Conservation (phyloP, 345 rosid species). For the Orychophragmus violaceus region DNA sequence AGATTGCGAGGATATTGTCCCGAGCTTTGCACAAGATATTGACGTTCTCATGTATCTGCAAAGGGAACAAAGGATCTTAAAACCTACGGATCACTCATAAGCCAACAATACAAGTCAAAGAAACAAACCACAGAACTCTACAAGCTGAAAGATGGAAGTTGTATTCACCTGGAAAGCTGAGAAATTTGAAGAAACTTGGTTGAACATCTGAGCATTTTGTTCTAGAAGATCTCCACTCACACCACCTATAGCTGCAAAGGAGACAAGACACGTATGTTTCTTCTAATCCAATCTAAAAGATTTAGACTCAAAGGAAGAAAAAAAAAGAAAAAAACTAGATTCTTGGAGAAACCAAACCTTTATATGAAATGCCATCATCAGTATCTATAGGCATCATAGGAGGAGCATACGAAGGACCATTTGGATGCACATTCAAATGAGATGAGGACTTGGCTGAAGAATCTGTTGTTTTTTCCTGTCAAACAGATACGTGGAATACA, state of each 20-base stretch:
- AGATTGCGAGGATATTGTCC: constrained; percentile 59
- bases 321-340: not conserved
- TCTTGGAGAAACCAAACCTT: constrained; percentile 52
- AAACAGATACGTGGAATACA: constrained; percentile 15
- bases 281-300: not conserved
- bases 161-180: constrained; percentile 58
- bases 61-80: not conserved
- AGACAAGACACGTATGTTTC: not conserved
- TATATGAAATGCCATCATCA: constrained; percentile 68
- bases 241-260: constrained; percentile 67
- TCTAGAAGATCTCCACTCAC: constrained; percentile 66
- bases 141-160: constrained; percentile 9
- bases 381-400: constrained; percentile 56
- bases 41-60: constrained; percentile 63
- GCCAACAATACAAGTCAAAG: not conserved
- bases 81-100: not conserved
- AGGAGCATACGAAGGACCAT: constrained; percentile 59
- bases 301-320: not conserved
- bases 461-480: constrained; percentile 65
- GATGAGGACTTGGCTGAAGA: constrained; percentile 60
- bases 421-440: constrained; percentile 52
- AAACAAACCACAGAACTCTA: not conserved
- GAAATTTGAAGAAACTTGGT: constrained; percentile 65
- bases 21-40: constrained; percentile 57
- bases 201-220: constrained; percentile 67